phyloP scores from a whole-genome alignment of 768 basidiomycete genomes.

The Sistotremastrum suecicum region DNA sequence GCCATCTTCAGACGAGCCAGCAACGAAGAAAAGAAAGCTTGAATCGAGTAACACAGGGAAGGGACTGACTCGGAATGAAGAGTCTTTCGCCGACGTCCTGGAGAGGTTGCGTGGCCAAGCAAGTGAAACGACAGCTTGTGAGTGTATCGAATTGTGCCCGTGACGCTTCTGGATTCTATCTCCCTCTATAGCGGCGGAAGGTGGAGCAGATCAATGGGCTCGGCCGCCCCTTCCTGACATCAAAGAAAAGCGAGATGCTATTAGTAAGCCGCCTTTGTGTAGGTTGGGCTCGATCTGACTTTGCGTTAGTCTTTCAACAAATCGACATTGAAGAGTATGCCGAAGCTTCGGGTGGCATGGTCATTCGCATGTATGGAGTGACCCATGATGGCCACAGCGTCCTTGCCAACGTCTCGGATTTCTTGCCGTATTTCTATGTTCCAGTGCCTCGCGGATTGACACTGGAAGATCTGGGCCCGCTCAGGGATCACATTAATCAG shows the following conservation, averaged over 20 bases:
- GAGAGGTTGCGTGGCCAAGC: conserved; percentile 21
- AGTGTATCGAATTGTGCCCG: conserved; percentile 13
- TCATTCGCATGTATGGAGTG: conserved; percentile 75
- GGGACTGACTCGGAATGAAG: conserved; percentile 12
- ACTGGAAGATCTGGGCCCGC: conserved; percentile 46
- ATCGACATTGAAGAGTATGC: conserved; percentile 75
- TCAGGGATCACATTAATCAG: conserved; percentile 66
- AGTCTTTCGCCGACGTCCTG: conserved; percentile 27
- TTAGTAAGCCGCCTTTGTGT: conserved; percentile 33
- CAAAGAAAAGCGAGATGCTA: conserved; percentile 45
- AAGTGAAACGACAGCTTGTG: conserved; percentile 23
- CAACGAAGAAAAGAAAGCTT: conserved; percentile 20
- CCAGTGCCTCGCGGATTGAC: conserved; percentile 75
- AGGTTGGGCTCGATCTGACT: not conserved
- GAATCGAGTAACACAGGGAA: conserved; percentile 5
- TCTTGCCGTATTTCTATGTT: conserved; percentile 89
- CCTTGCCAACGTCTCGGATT: conserved; percentile 66
- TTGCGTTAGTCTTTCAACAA: conserved; percentile 74
- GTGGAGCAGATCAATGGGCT: conserved; percentile 64
- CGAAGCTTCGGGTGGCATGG: conserved; percentile 30
- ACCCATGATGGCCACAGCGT: conserved; percentile 88
- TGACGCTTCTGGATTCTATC: not conserved
- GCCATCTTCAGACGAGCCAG: conserved; percentile 9
- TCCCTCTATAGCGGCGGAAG: conserved; percentile 42
- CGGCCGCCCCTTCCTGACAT: conserved; percentile 44